Evolutionary conservation across 768 basidiomycete genomes (phyloP), one percentile per base, ranked within the genome.

Genomic region (Termitomyces sp.): DNA sequence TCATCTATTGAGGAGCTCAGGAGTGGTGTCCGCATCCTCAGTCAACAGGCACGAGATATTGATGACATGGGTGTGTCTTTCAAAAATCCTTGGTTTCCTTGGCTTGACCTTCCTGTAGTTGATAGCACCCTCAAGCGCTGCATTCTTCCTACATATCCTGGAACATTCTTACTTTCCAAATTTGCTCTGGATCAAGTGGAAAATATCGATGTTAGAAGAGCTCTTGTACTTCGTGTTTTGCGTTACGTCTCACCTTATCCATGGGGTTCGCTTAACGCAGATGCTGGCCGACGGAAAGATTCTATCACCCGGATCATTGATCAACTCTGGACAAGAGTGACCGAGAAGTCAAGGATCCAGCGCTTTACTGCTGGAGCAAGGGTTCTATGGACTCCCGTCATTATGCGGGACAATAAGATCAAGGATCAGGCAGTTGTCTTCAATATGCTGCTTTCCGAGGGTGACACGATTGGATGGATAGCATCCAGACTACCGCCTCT

Each of bases 171-270:
- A 43, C 66, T 86, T 2, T 75, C 82, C 0, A 67, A 67, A 13
- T 59, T 65, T 9, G 61, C 67, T 2, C 65, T 84, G 0, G 50
- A 65, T 36, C 54, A 65, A 0, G 70, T 81, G 48, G 58, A 65
- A 1, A 71, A 79, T 41, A 67, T 69, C 0, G 60, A 70, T 18
- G 65, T 81, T 18, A 75, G 71, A 52, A 67, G 64, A 45, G 76
- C 78, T 2, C 64, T 85, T 45, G 66, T 85, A 59, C 69, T 79
- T 44, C 79, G 84, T 33, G 73, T 86, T 30, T 72, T 91, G 52
- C 88, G 90, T 14, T 88, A 84, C 63, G 72, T 85, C 43, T 92
- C 91, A 0, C 85, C 83, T 46, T 74, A 80, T 40, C 86, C 89
- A 2, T 94, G 92, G 92, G 92, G 92, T 5, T 83, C 83, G 48